A percentile compares a stretch with the other conserved stretches of the same genome.
Conservation (phyloP, 2,329 filamentous ascomycete genomes). For the Exophiala oligosperma region DNA sequence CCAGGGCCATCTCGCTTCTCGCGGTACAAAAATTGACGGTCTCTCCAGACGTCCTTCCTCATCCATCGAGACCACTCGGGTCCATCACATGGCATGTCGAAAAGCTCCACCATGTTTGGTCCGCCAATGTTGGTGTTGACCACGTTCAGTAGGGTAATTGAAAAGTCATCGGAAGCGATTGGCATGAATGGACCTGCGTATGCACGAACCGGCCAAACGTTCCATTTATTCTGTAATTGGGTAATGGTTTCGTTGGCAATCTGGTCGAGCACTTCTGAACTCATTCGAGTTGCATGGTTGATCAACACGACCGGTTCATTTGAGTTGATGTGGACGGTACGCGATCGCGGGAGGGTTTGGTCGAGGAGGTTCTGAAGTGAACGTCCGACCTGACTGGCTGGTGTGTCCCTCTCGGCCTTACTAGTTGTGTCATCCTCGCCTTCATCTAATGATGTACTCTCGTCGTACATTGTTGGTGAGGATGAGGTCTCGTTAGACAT, state of each 20-base stretch:
- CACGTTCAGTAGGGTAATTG: constrained; percentile 27
- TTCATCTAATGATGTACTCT: neutral
- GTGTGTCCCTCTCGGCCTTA: neutral
- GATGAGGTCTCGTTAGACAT: constrained; percentile 10
- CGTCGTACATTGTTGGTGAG: neutral
- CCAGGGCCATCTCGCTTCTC: constrained; percentile 2
- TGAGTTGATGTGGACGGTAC: constrained; percentile 24
- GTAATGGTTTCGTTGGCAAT: constrained; percentile 10
- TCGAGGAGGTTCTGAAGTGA: constrained; percentile 19
- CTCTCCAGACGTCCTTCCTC: constrained; percentile 25
- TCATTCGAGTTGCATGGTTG: constrained; percentile 6
- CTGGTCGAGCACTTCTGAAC: neutral
- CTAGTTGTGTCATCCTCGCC: neutral
- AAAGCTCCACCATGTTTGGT: constrained; percentile 29
- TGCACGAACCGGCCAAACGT: constrained; percentile 27
- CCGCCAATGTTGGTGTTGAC: constrained; percentile 31
- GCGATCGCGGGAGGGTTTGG: constrained; percentile 3
- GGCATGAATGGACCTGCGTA: constrained; percentile 16
- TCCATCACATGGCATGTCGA: constrained; percentile 23
- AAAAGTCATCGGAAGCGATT: constrained; percentile 5
- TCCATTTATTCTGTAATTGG: constrained; percentile 18
- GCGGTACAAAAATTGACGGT: constrained; percentile 18
- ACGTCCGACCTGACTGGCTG: neutral
- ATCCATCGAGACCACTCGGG: constrained; percentile 18
- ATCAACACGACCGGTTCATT: constrained; percentile 29